Base-by-base conservation (phyloP, 1,139 yeast species). In the Geotrichum phurueaensis region DNA sequence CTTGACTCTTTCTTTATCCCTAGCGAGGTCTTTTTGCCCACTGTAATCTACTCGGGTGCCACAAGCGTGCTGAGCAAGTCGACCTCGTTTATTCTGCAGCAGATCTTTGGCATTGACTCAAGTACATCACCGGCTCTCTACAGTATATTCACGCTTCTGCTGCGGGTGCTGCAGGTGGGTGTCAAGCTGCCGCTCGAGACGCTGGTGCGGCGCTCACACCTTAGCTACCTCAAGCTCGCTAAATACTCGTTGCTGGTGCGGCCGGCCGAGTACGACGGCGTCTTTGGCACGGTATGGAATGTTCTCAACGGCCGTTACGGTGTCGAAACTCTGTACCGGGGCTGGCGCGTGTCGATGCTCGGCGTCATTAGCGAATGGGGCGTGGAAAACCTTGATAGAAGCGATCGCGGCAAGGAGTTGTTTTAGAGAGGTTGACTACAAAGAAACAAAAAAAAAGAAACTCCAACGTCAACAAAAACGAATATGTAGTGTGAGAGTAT, bases 161-260 rank as follows among this genome's bases (percentile, higher is more conserved):
- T 89, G 47, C 81, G 87, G 58, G 25, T 59, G 39, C 65, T 82
- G 67, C 96, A 90, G 66, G 79, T 92, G 52, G 83, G 87, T 64
- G 80, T 91, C 63, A 85, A 86, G 71, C 78, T 94, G 63, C 99
- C 99, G 1, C 81, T 91, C 60, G 99, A 94, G 70, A 91, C 96
- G 29, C 74, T 94, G 58, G 79, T 89, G 63, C 81, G 96, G 62
- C 85, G 97, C 66, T 90, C 94, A 18, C 97, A 92, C 70, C 83
- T 90, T 12, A 77, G 83, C 60, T 86, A 84, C 71, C 77, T 90
- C 63, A 60, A 67, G 22, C 67, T 73, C 36, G 53, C 67, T 66
- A 2, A 58, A 59, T 15, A n/a, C 22, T 27, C 56, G 18, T 63
- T 70, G 43, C 69, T 78, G 29, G 65, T 77, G 48, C 68, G 65